phyloP scores from a whole-genome alignment of 2,329 filamentous ascomycete genomes.

The Plenodomus tracheiphilus region DNA sequence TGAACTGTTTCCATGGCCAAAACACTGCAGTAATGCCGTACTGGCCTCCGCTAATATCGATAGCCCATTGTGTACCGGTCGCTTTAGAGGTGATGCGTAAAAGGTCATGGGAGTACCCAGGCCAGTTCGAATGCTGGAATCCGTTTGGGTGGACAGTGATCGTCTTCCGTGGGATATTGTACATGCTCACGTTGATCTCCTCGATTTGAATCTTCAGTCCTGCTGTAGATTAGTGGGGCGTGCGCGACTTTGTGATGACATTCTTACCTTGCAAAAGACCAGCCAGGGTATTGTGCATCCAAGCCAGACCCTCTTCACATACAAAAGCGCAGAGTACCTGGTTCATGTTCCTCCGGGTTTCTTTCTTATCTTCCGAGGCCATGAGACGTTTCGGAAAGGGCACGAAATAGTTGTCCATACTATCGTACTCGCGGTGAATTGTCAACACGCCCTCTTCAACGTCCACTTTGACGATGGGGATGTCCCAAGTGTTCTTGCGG shows the following conservation, averaged over 20 bases:
- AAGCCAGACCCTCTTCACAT: constrained; percentile 4
- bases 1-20: background rate
- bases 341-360: too few relatives aligned
- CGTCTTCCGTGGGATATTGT: background rate
- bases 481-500: constrained; percentile 8
- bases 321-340: background rate
- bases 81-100: background rate
- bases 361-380: background rate
- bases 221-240: background rate
- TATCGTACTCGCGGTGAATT: background rate
- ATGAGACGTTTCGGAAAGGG: constrained; percentile 2
- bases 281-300: background rate
- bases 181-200: background rate
- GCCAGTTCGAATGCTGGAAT: background rate
- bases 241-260: rapidly evolving
- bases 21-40: background rate
- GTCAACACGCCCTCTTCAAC: background rate
- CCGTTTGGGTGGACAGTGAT: background rate
- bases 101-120: background rate
- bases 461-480: background rate
- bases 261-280: background rate
- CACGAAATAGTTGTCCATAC: background rate
- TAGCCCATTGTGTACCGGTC: background rate
- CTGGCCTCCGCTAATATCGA: constrained; percentile 4
- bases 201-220: background rate